Evolutionary conservation across 2,329 filamentous ascomycete genomes (phyloP).

Genomic region (Claviceps pusilla): DNA sequence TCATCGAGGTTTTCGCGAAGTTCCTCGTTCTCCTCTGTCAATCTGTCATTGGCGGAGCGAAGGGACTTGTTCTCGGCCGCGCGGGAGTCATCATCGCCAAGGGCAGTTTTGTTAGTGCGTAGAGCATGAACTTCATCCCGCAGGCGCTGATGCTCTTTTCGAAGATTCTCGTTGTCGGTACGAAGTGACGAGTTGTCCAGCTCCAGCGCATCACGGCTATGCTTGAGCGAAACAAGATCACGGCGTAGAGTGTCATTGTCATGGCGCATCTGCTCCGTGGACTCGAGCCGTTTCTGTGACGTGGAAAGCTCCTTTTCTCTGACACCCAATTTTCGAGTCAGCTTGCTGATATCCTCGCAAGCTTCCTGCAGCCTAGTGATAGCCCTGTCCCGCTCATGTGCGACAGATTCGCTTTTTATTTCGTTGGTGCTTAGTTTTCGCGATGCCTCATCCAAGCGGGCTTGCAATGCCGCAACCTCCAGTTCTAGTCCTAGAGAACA

Average conservation of each 20-base stretch:
- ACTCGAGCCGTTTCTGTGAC: conserved; percentile 26
- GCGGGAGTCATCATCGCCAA: conserved; percentile 25
- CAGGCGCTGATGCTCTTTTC: conserved; percentile 20
- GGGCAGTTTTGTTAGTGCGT: conserved; percentile 25
- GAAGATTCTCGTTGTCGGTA: conserved; percentile 25
- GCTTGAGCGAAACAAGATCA: conserved; percentile 26
- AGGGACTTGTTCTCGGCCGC: conserved; percentile 30
- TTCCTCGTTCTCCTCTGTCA: conserved; percentile 29
- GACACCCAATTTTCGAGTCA: conserved; percentile 26
- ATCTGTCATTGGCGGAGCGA: conserved; percentile 23
- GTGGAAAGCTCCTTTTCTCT: conserved; percentile 28
- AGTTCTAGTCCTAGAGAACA: conserved; percentile 37
- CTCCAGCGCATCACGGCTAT: conserved; percentile 22
- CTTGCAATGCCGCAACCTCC: conserved; percentile 43
- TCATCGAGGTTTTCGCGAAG: conserved; percentile 27
- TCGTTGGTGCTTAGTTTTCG: conserved; percentile 48
- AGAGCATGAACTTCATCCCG: conserved; percentile 26
- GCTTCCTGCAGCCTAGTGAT: conserved; percentile 47
- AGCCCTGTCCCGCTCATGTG: conserved; percentile 50
- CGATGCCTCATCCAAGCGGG: conserved; percentile 46
- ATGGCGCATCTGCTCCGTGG: conserved; percentile 23
- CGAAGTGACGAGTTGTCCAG: conserved; percentile 27
- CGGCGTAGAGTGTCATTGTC: conserved; percentile 25
- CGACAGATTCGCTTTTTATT: conserved; percentile 46
- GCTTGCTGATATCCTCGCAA: conserved; percentile 40